A percentile compares a stretch with the other conserved stretches of the same genome.
These are phyloP conservation scores for Earliella scabrosa DNA, from an alignment of 1,284 basidiomycete genomes.

Conservation along the genomic window DNA sequence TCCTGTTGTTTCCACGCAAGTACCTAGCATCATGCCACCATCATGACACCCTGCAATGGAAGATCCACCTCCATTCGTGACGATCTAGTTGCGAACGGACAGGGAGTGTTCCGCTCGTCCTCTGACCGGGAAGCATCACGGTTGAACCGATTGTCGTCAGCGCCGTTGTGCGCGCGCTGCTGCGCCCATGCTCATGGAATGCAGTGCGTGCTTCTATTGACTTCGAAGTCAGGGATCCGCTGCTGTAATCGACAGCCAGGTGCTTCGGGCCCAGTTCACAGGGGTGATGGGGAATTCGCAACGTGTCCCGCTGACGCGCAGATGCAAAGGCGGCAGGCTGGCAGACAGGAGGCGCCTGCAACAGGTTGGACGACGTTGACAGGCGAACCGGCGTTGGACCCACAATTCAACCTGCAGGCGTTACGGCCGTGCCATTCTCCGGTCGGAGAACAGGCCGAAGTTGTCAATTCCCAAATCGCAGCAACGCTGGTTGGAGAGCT, in stretches of 20 bases:
- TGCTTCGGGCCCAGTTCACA: background rate
- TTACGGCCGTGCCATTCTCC: background rate
- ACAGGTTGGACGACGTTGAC: background rate
- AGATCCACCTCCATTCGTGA: slow-evolving; percentile 2
- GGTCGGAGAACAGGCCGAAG: background rate
- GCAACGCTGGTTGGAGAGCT: background rate
- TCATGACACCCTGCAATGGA: slow-evolving; percentile 5
- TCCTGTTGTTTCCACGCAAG: background rate
- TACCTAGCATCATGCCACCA: background rate
- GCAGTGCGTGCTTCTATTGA: slow-evolving; percentile 1
- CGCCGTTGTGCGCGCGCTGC: background rate
- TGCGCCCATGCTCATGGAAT: background rate
- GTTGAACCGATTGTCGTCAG: background rate
- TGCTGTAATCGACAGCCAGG: background rate
- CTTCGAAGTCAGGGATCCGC: background rate
- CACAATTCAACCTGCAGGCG: background rate
- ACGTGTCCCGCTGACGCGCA: background rate
- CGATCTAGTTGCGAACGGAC: background rate
- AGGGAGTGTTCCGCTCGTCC: slow-evolving; percentile 1
- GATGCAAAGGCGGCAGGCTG: background rate
- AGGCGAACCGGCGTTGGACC: background rate
- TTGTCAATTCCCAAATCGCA: background rate
- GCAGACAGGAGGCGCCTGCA: background rate
- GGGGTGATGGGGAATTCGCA: background rate
- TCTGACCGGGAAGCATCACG: background rate